Base-by-base conservation (phyloP, 78 protist species). In the Emiliania huxleyi region DNA sequence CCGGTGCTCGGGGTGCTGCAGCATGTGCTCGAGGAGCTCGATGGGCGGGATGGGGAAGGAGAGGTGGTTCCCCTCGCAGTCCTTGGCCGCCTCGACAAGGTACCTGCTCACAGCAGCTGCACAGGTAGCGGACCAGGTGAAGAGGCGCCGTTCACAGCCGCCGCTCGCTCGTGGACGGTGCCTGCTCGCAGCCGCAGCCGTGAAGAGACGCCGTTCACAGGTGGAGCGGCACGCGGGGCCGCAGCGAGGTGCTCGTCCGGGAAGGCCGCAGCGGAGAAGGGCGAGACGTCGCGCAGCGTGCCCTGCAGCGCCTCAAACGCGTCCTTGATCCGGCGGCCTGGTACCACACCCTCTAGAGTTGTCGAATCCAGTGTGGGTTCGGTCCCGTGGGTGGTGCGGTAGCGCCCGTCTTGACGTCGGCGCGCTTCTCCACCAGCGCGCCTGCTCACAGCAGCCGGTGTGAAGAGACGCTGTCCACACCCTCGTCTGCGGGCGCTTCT, bases 41-140 rank as follows among this genome's bases (percentile, higher is more conserved):
- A 81, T 81, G n/a, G 89, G 89, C 46, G 89, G 89, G 38, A 81
- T 44, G 12, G 89, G 89, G 89, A 81, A 81, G 25, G 89, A 40
- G 40, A 81, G 56, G 40, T 81, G 48, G 89, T 81, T 44, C 23
- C 89, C 89, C 89, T 81, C 89, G 89, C 89, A 81, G 38, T 81
- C 89, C 4, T 33, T 18, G 8, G 46, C 85, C 26, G 25, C 48
- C 48, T 40, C 3, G 40, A 12, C 55, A 48, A 48, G 55, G 11
- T 4, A 4, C 23, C 23, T 12, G 55, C 4, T 48, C 55, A 11
- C 55, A 48, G 55, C 55, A 12, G 23, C 4, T 48, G 4, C 55
- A 48, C 55, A 48, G 55, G 23, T 12, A 4, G 23, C 4, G 55
- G 23, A 48, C 55, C 55, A 48, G 55, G 23, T 12, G 23, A 4